Evolutionary conservation across 2,329 filamentous ascomycete species (phyloP).

Genomic region (Fusarium nodosum): DNA sequence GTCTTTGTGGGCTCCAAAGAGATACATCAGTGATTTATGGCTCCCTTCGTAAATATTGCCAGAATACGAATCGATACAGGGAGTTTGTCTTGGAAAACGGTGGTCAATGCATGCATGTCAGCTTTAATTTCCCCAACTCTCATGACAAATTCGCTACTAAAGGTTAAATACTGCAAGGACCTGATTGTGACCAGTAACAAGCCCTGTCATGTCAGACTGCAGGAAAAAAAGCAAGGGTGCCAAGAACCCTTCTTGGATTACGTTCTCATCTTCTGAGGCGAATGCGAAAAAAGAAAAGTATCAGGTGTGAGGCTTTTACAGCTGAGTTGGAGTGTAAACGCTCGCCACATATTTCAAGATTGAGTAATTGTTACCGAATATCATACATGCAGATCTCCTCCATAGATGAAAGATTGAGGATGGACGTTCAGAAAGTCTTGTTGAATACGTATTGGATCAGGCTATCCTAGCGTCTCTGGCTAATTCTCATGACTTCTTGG

Average conservation of each 20-base stretch:
- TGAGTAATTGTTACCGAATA: not conserved
- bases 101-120: slow-evolving; percentile 7
- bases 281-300: not conserved
- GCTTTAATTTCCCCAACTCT: slow-evolving; percentile 6
- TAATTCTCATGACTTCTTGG: not conserved
- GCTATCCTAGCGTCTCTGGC: not conserved
- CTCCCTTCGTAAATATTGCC: not conserved
- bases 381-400: not conserved
- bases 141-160: not conserved
- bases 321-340: not conserved
- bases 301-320: not conserved
- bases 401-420: not conserved
- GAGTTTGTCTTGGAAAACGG: not conserved
- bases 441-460: not conserved
- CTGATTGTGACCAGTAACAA: not conserved
- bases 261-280: not conserved
- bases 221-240: not conserved
- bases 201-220: not conserved
- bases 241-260: not conserved
- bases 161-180: not conserved
- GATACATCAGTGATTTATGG: not conserved
- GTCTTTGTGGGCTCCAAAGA: too few relatives aligned
- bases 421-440: not conserved
- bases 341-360: too few relatives aligned
- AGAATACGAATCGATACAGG: not conserved